Evolutionary conservation across 805 yeast genomes (phyloP), one percentile per base, ranked within the genome.

Genomic region (Ogataea glucozyma): DNA sequence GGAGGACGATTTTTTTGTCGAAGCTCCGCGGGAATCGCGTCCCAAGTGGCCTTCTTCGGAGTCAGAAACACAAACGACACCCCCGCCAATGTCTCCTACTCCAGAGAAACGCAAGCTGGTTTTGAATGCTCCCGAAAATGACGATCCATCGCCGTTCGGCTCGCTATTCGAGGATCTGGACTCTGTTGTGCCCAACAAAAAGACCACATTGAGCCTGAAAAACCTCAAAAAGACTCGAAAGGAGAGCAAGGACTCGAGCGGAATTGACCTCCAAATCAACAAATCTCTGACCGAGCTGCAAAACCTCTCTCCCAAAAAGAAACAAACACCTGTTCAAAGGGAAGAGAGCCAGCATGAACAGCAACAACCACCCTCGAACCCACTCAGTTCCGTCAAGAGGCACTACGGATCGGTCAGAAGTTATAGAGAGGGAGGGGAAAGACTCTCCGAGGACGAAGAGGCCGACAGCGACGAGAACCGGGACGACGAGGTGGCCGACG

Each of bases 331-430:
- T n/a, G n/a, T n/a, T n/a, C n/a, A n/a, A n/a, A 17, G 21, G 5
- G 19, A 36, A 31, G 31, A 41, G 32, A 27, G 32, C 41, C 10
- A 43, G 41, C 17, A 21, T 37, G 33, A 31, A 17, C 13, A 22
- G 23, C 13, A 27, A 31, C n/a, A 3, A 9, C 21, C 10, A 13
- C 13, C 10, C 5, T 11, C 21, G 4, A 21, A 20, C 13, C 26
- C 26, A 3, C 19, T 27, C 4, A 21, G 18, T n/a, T 9, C 19
- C 4, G 12, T 33, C 8, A 27, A 20, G 21, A 40, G 46, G 22
- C 58, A 57, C 6, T 67, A 68, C 43, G 70, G 71, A 2, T 20
- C 22, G 6, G 52, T 48, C 6, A 48, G 70, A 44, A 59, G 62
- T 40, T 64, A 50, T 19, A 52, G 61, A 19, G 35, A 37, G 9